Percentiles rank a stretch among this genome's conserved stretches.
Conservation (phyloP, 106 monocot species). For the Cymbidium sinense region DNA sequence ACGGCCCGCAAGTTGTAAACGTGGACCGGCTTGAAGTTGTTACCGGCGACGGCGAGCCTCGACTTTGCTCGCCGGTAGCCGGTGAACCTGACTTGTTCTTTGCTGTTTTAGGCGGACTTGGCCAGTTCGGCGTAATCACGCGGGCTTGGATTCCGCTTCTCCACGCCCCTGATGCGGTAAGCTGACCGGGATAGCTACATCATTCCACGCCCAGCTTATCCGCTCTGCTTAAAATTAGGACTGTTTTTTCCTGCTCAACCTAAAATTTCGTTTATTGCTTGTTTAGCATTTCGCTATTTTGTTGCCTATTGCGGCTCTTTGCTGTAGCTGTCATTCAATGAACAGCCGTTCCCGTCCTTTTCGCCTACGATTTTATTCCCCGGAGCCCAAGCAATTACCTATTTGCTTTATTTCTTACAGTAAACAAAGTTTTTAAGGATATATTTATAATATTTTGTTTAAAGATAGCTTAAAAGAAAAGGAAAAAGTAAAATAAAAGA, state of each 20-base stretch:
- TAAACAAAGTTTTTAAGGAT: too few relatives aligned
- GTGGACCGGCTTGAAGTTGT: slow-evolving; percentile 77
- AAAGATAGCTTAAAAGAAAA: too few relatives aligned
- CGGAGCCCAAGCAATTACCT: too few relatives aligned
- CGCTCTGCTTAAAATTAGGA: too few relatives aligned
- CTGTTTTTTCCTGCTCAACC: background rate
- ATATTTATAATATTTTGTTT: too few relatives aligned
- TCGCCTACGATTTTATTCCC: background rate
- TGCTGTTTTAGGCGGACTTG: slow-evolving; percentile 78
- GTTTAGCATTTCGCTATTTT: background rate
- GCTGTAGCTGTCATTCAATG: background rate
- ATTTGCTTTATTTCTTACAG: too few relatives aligned
- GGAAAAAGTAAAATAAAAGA: too few relatives aligned
- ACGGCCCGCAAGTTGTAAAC: slow-evolving; percentile 77
- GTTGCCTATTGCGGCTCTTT: too few relatives aligned
- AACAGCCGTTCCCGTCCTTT: background rate
- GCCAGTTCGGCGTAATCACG: slow-evolving; percentile 90
- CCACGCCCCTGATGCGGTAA: slow-evolving; percentile 56
- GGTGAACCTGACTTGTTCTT: slow-evolving; percentile 52
- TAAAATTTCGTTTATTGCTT: background rate
- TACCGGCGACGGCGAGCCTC: slow-evolving; percentile 54
- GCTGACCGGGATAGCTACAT: background rate
- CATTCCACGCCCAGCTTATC: too few relatives aligned
- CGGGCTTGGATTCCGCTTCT: slow-evolving; percentile 62
- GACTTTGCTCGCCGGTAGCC: slow-evolving; percentile 35